phyloP scores from a whole-genome alignment of 73 alveolate genomes.

The Loxodes magnus region DNA sequence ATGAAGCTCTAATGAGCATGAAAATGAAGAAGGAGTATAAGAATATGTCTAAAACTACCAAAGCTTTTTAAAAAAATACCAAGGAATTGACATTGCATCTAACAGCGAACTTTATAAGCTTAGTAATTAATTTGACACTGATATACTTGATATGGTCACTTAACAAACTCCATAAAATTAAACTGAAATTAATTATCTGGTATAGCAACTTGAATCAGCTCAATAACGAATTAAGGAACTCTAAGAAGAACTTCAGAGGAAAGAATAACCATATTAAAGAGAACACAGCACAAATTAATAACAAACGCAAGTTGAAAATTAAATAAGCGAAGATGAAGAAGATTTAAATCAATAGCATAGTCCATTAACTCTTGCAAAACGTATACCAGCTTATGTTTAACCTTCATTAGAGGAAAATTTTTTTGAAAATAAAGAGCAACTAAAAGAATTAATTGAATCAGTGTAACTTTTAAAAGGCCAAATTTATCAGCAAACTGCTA shows the following conservation, averaged over 20 bases:
- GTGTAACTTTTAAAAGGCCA: background rate
- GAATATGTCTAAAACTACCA: background rate
- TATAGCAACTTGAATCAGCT: too few relatives aligned
- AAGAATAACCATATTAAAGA: too few relatives aligned
- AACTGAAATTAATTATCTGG: too few relatives aligned
- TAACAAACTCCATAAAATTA: too few relatives aligned
- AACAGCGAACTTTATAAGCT: too few relatives aligned
- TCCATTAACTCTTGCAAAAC: too few relatives aligned
- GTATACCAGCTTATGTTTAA: too few relatives aligned
- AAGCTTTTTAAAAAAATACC: slow-evolving; percentile 1
- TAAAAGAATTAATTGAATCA: background rate
- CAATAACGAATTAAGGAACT: too few relatives aligned
- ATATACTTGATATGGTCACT: too few relatives aligned
- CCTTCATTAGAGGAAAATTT: background rate
- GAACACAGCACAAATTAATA: background rate
- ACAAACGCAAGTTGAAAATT: background rate
- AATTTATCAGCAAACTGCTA: background rate
- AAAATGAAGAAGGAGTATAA: background rate
- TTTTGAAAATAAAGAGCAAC: background rate
- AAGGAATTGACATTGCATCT: too few relatives aligned
- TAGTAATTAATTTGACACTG: too few relatives aligned
- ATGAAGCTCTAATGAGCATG: background rate
- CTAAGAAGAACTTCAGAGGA: too few relatives aligned
- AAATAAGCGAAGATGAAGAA: background rate
- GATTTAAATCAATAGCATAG: background rate